Evolutionary conservation across 345 rosid species (phyloP).

Genomic region (Sisymbrium irio): DNA sequence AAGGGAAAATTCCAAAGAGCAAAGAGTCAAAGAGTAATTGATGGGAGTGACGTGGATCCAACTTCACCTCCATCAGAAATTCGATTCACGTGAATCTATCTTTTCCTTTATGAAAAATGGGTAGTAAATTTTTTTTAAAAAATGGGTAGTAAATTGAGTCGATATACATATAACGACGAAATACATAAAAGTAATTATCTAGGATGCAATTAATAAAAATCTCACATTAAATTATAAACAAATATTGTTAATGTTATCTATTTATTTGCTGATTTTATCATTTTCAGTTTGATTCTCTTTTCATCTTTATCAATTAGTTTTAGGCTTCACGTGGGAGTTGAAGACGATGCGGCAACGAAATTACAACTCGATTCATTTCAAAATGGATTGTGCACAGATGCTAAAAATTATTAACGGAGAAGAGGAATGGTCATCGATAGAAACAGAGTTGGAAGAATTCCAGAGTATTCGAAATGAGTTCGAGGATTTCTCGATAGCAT

Average conservation of each 20-base stretch:
- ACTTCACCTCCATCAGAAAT: background rate
- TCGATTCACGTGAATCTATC: background rate
- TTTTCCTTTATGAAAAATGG: background rate
- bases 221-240: background rate
- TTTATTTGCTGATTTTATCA: background rate
- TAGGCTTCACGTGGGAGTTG: too few species aligned
- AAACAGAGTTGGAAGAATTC: too few species aligned
- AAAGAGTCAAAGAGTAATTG: background rate
- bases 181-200: background rate
- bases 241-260: background rate
- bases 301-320: background rate
- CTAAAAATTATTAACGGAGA: too few species aligned
- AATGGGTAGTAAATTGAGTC: background rate
- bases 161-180: background rate
- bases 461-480: too few species aligned
- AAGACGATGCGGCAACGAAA: too few species aligned
- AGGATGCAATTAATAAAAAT: background rate
- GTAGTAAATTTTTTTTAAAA: too few species aligned
- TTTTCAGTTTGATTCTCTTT: background rate
- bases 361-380: too few species aligned
- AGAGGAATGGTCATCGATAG: too few species aligned
- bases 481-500: too few species aligned
- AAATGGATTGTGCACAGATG: too few species aligned
- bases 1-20: background rate
- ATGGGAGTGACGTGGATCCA: background rate